Evolutionary conservation across 2,329 filamentous ascomycete genomes (phyloP).

Genomic region (Aspergillus aculeatinus): DNA sequence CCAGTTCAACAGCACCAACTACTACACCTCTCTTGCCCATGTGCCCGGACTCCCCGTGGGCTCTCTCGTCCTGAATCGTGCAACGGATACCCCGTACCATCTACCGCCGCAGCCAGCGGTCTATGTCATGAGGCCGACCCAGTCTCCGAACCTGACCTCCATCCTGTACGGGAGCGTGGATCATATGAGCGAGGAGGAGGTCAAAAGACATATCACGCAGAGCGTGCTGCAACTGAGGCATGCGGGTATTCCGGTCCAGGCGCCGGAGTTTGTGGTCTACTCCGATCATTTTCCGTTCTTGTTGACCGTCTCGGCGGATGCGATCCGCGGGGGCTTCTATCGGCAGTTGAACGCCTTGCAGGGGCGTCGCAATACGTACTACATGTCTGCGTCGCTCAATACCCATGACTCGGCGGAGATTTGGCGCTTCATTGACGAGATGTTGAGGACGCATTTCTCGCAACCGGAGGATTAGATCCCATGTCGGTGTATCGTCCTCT

Average conservation of each 20-base stretch:
- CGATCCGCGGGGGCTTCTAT: conserved; percentile 44
- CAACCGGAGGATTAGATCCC: too few relatives aligned
- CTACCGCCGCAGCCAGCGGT: not conserved
- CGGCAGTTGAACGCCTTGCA: conserved; percentile 42
- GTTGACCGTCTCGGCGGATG: conserved; percentile 31
- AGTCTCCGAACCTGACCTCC: not conserved
- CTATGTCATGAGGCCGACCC: not conserved
- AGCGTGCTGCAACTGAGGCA: not conserved
- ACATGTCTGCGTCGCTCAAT: conserved; percentile 42
- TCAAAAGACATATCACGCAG: not conserved
- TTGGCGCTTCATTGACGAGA: not conserved
- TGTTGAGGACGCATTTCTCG: not conserved
- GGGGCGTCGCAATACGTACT: conserved; percentile 45
- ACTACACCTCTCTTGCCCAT: not conserved
- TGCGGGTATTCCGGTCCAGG: not conserved
- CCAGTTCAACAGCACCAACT: not conserved
- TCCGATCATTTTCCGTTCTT: conserved; percentile 38
- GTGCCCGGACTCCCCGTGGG: not conserved
- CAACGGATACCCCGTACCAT: not conserved
- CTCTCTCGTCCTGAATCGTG: not conserved
- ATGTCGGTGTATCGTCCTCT: too few relatives aligned
- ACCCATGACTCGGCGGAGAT: not conserved
- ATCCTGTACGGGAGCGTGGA: not conserved
- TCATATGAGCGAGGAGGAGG: not conserved
- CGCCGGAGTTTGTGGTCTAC: conserved; percentile 34